Conservation (phyloP, 2,329 filamentous ascomycete genomes). For the Colletotrichum neosansevieriae region DNA sequence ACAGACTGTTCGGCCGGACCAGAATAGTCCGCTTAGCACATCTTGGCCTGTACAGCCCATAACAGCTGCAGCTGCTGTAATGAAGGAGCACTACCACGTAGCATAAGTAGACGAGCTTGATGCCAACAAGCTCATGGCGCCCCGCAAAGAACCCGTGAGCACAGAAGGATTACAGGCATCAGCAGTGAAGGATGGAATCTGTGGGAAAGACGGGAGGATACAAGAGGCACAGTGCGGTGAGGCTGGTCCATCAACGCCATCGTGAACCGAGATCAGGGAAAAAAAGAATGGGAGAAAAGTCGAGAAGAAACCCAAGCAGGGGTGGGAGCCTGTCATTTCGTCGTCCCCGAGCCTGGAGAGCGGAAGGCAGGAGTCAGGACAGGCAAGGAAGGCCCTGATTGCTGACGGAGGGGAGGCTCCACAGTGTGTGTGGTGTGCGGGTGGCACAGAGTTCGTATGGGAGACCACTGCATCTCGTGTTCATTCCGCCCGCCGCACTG, state of each 20-base stretch:
- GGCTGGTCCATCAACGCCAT: background rate
- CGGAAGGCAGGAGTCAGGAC: background rate
- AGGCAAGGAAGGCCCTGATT: slow-evolving; percentile 13
- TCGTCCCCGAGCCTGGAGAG: slow-evolving; percentile 19
- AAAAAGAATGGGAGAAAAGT: slow-evolving; percentile 24
- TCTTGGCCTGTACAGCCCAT: background rate
- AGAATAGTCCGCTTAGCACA: too few species aligned
- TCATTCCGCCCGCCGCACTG: slow-evolving; percentile 30
- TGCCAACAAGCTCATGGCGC: slow-evolving; percentile 11
- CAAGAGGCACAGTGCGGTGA: slow-evolving; percentile 19
- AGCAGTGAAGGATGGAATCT: background rate
- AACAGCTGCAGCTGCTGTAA: background rate
- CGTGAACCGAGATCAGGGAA: slow-evolving; percentile 15
- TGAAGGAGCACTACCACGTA: background rate
- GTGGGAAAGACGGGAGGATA: background rate
- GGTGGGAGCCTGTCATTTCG: slow-evolving; percentile 25
- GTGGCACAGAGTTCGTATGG: slow-evolving; percentile 41
- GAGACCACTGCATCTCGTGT: slow-evolving; percentile 20
- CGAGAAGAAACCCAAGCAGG: slow-evolving; percentile 30
- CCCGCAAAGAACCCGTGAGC: slow-evolving; percentile 8
- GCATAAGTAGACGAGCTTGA: slow-evolving; percentile 17
- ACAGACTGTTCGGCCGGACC: background rate
- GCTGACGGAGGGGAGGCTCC: background rate
- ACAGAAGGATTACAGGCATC: background rate
- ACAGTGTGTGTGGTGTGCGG: slow-evolving; percentile 23